Conservation (phyloP, 805 yeast species). For the Wickerhamomyces canadensis region DNA sequence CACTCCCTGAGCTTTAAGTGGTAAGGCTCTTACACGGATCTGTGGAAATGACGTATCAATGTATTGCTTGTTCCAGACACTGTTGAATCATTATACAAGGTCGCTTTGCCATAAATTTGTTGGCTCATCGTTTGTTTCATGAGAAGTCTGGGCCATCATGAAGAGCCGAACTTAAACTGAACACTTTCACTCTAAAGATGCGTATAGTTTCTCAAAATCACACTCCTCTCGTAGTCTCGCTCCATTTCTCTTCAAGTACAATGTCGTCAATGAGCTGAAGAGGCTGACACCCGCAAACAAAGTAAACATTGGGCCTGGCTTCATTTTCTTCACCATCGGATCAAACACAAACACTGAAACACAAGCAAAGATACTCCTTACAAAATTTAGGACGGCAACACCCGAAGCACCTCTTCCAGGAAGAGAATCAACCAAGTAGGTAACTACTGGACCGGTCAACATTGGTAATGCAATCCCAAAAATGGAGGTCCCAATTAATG, state of each 20-base stretch:
- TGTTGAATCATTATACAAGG: no score
- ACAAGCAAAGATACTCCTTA: slow-evolving; percentile 71
- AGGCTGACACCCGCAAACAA: slow-evolving; percentile 57
- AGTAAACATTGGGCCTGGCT: slow-evolving; percentile 64
- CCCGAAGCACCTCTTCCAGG: slow-evolving; percentile 91
- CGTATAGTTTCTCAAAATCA: slow-evolving; percentile 53
- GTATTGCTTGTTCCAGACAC: no score
- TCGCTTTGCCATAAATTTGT: no score
- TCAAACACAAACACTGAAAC: slow-evolving; percentile 70
- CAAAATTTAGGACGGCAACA: slow-evolving; percentile 73
- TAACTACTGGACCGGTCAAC: slow-evolving; percentile 72
- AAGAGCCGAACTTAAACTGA: no score
- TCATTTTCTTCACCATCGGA: slow-evolving; percentile 62
- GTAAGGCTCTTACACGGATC: no score
- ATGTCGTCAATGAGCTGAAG: slow-evolving; percentile 35
- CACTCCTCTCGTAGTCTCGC: slow-evolving; percentile 57
- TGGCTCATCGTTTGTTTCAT: no score
- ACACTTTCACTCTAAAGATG: slow-evolving; percentile 30
- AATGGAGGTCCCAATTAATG: slow-evolving; percentile 73
- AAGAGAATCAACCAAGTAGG: slow-evolving; percentile 75
- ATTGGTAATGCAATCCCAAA: slow-evolving; percentile 83
- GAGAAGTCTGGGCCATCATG: no score
- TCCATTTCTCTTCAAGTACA: slow-evolving; percentile 49
- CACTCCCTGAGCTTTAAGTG: no score
- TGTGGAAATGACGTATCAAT: no score